These are phyloP conservation scores for Rhizopogon vinicolor DNA, from an alignment of 768 basidiomycete genomes.

Conservation along the genomic window DNA sequence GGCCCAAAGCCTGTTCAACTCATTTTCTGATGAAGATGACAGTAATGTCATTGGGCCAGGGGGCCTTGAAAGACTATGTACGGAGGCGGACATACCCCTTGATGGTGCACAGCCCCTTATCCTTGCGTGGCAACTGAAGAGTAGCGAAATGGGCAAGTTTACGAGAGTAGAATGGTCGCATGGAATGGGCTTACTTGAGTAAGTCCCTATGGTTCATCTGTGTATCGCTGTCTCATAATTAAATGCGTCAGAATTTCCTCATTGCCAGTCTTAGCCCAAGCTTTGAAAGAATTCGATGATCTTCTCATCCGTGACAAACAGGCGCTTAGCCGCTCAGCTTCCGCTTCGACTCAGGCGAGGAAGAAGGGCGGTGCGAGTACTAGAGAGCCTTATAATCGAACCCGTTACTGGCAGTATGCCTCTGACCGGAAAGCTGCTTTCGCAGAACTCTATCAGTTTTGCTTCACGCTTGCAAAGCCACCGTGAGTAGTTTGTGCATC, in stretches of 20 bases:
- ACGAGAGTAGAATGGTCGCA: constrained; percentile 66
- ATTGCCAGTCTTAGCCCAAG: constrained; percentile 41
- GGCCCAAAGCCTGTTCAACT: constrained; percentile 52
- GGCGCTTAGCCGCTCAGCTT: constrained; percentile 24
- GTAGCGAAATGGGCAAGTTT: constrained; percentile 71
- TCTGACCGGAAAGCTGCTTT: constrained; percentile 50
- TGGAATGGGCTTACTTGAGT: constrained; percentile 46
- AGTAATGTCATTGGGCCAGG: constrained; percentile 58
- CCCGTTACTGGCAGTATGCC: constrained; percentile 46
- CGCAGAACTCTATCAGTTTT: constrained; percentile 62
- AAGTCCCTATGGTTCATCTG: constrained; percentile 13
- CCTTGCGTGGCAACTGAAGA: constrained; percentile 69
- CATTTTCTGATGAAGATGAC: constrained; percentile 54
- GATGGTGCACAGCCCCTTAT: constrained; percentile 71
- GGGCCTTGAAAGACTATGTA: constrained; percentile 68
- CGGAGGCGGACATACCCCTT: constrained; percentile 63
- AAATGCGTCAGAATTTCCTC: constrained; percentile 38
- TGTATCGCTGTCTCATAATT: neutral
- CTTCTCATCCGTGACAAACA: constrained; percentile 49
- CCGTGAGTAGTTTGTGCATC: constrained; percentile 42
- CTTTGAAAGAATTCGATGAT: constrained; percentile 57
- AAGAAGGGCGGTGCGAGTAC: constrained; percentile 19
- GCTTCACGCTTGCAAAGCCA: constrained; percentile 67
- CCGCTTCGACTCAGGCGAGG: constrained; percentile 22
- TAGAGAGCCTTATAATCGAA: constrained; percentile 50